Evolutionary conservation across 768 basidiomycete species (phyloP), one percentile per base, ranked within the genome.

Genomic region (Hericium rajendrae): DNA sequence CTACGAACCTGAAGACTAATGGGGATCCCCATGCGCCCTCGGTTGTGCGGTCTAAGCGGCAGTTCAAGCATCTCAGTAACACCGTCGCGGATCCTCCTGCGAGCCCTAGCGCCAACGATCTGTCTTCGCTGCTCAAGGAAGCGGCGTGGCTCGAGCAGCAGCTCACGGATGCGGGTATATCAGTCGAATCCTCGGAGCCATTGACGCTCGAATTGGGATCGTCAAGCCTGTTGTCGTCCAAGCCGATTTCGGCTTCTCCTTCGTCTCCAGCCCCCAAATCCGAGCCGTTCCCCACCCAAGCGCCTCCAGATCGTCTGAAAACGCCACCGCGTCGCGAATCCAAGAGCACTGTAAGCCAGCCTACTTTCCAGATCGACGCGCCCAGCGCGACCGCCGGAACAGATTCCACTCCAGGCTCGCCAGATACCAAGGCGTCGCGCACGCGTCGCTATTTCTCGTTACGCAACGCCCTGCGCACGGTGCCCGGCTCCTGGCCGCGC

Each of bases 61-160:
- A 63, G 32, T 63, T 63, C 46, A 63, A 63, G 57, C 62, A 63
- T 39, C 60, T 63, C 28, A 57, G 55, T 10, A 54, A 55, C 20
- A 56, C 59, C n/a, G 24, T 55, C 6, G 61, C 69, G 32, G 72
- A 77, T 59, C 59, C 70, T 6, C 73, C 77, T 2, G 20, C 72
- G 24, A 83, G 74, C 64, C 80, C 81, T 37, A 78, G 76, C 6
- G 69, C 61, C 37, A 77, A 76, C 2, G 85, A 86, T 49, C 65
- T 87, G 56, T 74, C 79, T 4, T 67, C 72, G 37, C 68, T 87
- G 50, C 64, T 86, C 26, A 77, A 79, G 48, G 80, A 84, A 53
- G 80, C 85, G 6, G 79, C 83, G 32, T 62, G 79, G 54, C 66
- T 86, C 50, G 84, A 86, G 70, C 66, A 75, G 64, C 74, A 73